Evolutionary conservation across 2,329 filamentous ascomycete species (phyloP).

Genomic region (Nemania sp.): DNA sequence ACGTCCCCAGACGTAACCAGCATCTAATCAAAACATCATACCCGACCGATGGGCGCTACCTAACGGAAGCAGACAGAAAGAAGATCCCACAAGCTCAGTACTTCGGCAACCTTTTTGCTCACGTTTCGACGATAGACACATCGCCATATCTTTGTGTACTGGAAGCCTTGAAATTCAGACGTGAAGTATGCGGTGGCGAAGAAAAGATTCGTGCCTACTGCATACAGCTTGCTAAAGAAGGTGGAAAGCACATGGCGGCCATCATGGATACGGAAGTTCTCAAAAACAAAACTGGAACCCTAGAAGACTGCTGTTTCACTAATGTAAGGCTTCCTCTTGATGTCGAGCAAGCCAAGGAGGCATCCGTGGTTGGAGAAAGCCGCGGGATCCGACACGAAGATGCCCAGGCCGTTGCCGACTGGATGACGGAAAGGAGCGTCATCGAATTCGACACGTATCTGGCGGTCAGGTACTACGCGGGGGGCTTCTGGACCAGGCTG

Average conservation of each 20-base stretch:
- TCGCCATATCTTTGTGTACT: conserved; percentile 65
- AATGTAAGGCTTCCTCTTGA: conserved; percentile 64
- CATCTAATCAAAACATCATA: conserved; percentile 65
- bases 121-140: conserved; percentile 67
- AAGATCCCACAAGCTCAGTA: conserved; percentile 45
- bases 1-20: conserved; percentile 70
- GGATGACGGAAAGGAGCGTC: conserved; percentile 37
- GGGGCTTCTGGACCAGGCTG: conserved; percentile 35
- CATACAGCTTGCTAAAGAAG: conserved; percentile 56
- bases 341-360: conserved; percentile 14
- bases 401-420: conserved; percentile 33
- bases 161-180: conserved; percentile 64
- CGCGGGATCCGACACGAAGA: conserved; percentile 27
- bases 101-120: conserved; percentile 67
- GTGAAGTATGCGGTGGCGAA: conserved; percentile 66
- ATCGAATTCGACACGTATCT: conserved; percentile 38
- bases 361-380: background rate
- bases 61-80: conserved; percentile 42
- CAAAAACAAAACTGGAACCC: conserved; percentile 53
- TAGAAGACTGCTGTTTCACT: conserved; percentile 61
- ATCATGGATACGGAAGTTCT: conserved; percentile 66
- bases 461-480: conserved; percentile 35
- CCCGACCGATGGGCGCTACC: conserved; percentile 71
- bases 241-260: conserved; percentile 57
- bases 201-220: conserved; percentile 62